These are phyloP conservation scores for Yarrowia sp. DNA, from an alignment of 805 yeast species.

Conservation along the genomic window DNA sequence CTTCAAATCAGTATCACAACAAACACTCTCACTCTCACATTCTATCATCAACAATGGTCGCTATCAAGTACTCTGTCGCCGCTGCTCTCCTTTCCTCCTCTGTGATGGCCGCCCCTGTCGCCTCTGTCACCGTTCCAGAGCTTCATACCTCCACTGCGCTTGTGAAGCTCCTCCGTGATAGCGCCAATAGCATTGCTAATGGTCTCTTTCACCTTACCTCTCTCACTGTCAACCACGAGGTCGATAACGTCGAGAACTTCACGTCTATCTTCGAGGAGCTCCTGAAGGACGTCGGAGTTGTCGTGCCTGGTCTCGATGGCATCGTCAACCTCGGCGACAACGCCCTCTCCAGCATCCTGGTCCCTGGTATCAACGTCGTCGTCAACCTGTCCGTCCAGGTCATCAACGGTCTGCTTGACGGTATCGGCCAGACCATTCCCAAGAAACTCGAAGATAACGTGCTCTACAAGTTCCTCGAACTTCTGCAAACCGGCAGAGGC, in stretches of 20 bases:
- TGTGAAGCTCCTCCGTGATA: too few species aligned
- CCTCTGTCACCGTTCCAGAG: too few species aligned
- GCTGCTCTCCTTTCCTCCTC: background rate
- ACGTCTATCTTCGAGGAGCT: too few species aligned
- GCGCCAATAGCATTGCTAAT: too few species aligned
- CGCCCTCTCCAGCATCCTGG: too few species aligned
- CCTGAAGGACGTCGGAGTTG: too few species aligned
- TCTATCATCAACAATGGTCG: background rate
- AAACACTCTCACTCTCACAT: background rate
- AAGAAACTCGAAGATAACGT: background rate
- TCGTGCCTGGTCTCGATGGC: background rate
- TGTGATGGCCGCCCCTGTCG: conserved; percentile 5
- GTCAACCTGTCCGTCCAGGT: background rate
- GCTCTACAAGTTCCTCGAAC: background rate
- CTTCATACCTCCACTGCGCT: too few species aligned
- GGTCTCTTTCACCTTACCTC: too few species aligned
- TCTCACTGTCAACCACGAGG: too few species aligned
- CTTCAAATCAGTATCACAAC: background rate
- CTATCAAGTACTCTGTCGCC: conserved; percentile 7
- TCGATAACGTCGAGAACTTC: too few species aligned
- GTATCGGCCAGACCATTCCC: background rate
- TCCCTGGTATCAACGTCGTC: background rate
- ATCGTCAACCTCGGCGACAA: background rate
- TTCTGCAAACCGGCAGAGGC: background rate
- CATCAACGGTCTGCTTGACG: background rate